Conservation (phyloP, 139 green algal species). For the Edaphochlamys debaryana region DNA sequence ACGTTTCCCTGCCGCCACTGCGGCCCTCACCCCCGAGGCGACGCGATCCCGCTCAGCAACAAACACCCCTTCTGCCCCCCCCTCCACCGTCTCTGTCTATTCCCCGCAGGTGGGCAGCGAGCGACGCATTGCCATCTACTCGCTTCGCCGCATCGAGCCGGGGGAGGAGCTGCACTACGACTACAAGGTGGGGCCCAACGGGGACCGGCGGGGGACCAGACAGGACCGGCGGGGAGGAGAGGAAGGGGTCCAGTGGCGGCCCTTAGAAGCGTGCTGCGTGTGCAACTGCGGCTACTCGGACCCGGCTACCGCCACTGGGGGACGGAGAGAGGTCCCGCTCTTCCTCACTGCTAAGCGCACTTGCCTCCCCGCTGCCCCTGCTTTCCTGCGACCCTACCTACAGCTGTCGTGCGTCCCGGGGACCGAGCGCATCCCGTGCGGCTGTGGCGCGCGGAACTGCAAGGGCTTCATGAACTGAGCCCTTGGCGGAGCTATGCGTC, state of each 20-base stretch:
- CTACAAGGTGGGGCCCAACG: slow-evolving; percentile 74
- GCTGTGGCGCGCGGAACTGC: slow-evolving; percentile 72
- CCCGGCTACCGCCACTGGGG: too few relatives aligned
- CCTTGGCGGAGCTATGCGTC: too few relatives aligned
- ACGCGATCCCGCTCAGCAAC: too few relatives aligned
- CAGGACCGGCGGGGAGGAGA: too few relatives aligned
- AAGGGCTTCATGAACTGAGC: slow-evolving; percentile 77
- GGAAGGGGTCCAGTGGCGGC: neutral
- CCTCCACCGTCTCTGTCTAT: too few relatives aligned
- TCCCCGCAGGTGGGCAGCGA: slow-evolving; percentile 44
- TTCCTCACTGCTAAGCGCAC: neutral
- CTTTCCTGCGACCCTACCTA: neutral
- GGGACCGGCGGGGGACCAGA: too few relatives aligned
- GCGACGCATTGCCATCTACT: slow-evolving; percentile 85
- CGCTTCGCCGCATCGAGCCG: slow-evolving; percentile 67
- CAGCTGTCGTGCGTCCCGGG: slow-evolving; percentile 25
- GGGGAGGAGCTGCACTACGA: slow-evolving; percentile 90
- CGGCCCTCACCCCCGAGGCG: too few relatives aligned
- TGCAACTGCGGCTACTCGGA: neutral
- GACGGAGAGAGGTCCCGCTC: too few relatives aligned
- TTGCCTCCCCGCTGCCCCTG: too few relatives aligned
- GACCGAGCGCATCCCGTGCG: slow-evolving; percentile 59
- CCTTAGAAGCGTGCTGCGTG: neutral
- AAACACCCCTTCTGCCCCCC: too few relatives aligned
- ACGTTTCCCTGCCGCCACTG: too few relatives aligned